Percentiles rank a stretch among this genome's conserved stretches.
Evolutionary conservation across 2,329 filamentous ascomycete species (phyloP).

Genomic region (Colletotrichum agaves): DNA sequence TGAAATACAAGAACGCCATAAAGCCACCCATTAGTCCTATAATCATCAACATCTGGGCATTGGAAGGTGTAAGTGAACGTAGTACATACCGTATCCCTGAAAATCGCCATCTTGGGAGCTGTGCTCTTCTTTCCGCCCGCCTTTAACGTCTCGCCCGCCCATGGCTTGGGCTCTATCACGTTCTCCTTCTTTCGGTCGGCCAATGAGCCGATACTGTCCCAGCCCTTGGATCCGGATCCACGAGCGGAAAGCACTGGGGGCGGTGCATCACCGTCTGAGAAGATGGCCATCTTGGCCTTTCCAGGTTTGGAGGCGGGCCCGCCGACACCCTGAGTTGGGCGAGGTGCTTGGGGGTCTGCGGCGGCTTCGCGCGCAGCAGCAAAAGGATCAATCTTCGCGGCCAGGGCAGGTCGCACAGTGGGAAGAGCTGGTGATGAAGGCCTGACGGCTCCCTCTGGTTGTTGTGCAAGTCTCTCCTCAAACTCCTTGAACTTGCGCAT

Average conservation of each 20-base stretch:
- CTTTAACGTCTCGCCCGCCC: constrained; percentile 91
- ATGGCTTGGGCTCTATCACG: constrained; percentile 83
- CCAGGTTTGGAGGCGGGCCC: constrained; percentile 70
- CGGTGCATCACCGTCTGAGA: constrained; percentile 79
- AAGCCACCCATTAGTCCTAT: constrained; percentile 88
- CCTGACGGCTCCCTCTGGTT: constrained; percentile 69
- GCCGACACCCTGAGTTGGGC: constrained; percentile 58
- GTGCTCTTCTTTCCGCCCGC: constrained; percentile 83
- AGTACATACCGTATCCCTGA: constrained; percentile 91
- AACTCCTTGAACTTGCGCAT: constrained; percentile 94
- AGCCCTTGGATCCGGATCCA: constrained; percentile 73
- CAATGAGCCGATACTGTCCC: constrained; percentile 91
- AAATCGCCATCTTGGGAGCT: constrained; percentile 86
- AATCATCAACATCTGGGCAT: constrained; percentile 82
- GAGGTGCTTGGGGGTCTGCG: constrained; percentile 74
- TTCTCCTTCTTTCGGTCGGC: constrained; percentile 96
- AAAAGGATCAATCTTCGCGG: constrained; percentile 88
- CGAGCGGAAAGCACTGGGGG: constrained; percentile 66
- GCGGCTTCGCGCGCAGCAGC: constrained; percentile 62
- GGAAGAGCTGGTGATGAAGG: constrained; percentile 91
- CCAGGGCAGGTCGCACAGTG: constrained; percentile 82
- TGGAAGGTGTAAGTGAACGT: constrained; percentile 48
- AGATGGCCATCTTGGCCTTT: constrained; percentile 88
- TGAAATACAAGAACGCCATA: constrained; percentile 63
- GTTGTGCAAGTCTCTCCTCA: constrained; percentile 77